These are phyloP conservation scores for Closterium sp. DNA, from an alignment of 139 green algal genomes.

Conservation along the genomic window DNA sequence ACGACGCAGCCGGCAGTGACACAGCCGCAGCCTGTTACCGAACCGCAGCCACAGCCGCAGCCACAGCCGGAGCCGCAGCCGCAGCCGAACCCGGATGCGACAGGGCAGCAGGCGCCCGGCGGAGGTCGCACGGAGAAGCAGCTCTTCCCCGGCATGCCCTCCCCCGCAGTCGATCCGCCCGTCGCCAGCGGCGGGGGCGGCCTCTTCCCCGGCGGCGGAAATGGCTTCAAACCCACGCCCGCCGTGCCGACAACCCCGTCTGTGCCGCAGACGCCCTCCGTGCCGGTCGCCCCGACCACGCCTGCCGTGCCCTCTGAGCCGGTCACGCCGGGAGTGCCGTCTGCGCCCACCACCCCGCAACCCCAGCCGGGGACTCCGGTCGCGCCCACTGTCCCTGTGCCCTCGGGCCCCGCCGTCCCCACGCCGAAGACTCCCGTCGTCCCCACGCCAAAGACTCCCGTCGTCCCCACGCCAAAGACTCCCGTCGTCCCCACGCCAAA, in stretches of 20 bases:
- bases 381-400: neutral
- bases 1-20: neutral
- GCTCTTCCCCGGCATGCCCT: neutral
- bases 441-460: neutral
- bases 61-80: too few relatives aligned
- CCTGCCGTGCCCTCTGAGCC: too few relatives aligned
- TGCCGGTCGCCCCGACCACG: too few relatives aligned
- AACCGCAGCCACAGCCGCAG: neutral
- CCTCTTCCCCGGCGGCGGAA: neutral
- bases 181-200: neutral
- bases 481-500: neutral
- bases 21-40: neutral
- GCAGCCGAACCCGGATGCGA: too few relatives aligned
- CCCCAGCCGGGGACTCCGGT: neutral
- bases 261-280: neutral
- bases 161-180: neutral
- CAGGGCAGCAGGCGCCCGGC: too few relatives aligned
- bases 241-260: neutral
- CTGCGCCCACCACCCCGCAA: too few relatives aligned
- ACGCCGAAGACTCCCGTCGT: neutral
- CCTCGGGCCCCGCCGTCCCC: too few relatives aligned
- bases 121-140: neutral
- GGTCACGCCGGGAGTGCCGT: too few relatives aligned
- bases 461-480: neutral
- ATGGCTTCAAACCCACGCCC: neutral